Evolutionary conservation across 345 rosid species (phyloP), one percentile per base, ranked within the genome.

Genomic region (Populus ilicifolia): DNA sequence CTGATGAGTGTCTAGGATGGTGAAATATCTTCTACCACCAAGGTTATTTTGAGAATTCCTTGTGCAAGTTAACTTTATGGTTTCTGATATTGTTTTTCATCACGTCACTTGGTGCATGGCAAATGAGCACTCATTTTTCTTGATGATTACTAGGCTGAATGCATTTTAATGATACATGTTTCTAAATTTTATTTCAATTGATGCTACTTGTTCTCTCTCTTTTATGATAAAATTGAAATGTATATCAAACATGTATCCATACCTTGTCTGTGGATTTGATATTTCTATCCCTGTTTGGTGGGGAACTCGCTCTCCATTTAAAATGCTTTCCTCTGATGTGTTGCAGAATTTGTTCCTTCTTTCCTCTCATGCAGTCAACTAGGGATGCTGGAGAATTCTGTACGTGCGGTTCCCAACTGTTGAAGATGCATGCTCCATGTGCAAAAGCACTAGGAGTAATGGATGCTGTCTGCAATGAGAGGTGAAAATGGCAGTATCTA

Each of bases 1-100:
- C 69, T 20, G 27, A 38, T 77, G 75, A 64, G 67, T 74, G 65
- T 73, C 79, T 76, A 71, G 65, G 43, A 23, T 29, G 25, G 70
- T n/a, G 50, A 48, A 62, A 14, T 29, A 13, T 52, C 17, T 11
- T 38, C 50, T 63, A 73, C 64, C 63, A 12, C 61, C 27, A 27
- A 46, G 41, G 72, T n/a, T 21, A 10, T n/a, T 25, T 10, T 59
- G 64, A 59, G 4, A 10, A 59, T 59, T 59, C 23, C 63, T 8
- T 59, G 27, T 59, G 13, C 63, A 59, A 56, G n/a, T 59, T n/a
- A 23, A n/a, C 63, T 59, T n/a, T 1, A n/a, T 59, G 64, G 6
- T 59, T 59, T 59, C 29, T n/a, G 29, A 59, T 59, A 59, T 10
- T 23, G 64, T 59, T 59, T n/a, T 59, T 11, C 29, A 59, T 10